These are phyloP conservation scores for Nyctanthes arbortristis DNA, from an alignment of 257 asterid species.

Conservation along the genomic window DNA sequence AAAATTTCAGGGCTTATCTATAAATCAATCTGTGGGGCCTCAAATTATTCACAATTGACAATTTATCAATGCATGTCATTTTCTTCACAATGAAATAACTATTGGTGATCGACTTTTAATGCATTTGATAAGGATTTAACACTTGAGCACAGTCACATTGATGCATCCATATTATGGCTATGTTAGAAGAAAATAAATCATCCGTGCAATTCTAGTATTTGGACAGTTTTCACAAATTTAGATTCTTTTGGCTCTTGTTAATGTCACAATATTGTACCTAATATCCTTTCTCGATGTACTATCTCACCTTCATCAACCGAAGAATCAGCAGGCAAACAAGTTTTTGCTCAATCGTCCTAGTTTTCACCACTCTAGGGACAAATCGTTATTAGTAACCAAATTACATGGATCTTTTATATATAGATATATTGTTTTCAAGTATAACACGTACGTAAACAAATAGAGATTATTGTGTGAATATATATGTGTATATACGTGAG, in stretches of 20 bases:
- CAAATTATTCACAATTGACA: conserved; percentile 25
- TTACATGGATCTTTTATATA: no score
- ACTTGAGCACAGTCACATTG: conserved; percentile 17
- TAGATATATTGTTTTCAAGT: no score
- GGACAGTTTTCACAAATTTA: conserved; percentile 29
- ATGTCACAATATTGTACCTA: not conserved
- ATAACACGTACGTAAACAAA: no score
- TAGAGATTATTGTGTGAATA: not conserved
- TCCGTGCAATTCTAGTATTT: conserved; percentile 26
- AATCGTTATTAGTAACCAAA: no score
- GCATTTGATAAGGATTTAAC: conserved; percentile 34
- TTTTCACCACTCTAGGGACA: no score
- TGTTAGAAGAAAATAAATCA: conserved; percentile 9
- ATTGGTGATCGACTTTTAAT: conserved; percentile 27
- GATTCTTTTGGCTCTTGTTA: conserved; percentile 15
- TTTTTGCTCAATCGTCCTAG: no score
- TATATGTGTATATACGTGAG: not conserved
- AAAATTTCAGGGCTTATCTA: conserved; percentile 23
- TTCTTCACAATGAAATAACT: conserved; percentile 26
- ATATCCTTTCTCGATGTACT: not conserved
- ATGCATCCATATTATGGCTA: conserved; percentile 19
- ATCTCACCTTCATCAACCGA: no score
- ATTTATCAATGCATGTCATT: conserved; percentile 28
- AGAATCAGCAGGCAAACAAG: no score
- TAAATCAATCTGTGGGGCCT: conserved; percentile 30